Conservation (phyloP, 2,329 filamentous ascomycete species). For the Mycocentrospora acerina region DNA sequence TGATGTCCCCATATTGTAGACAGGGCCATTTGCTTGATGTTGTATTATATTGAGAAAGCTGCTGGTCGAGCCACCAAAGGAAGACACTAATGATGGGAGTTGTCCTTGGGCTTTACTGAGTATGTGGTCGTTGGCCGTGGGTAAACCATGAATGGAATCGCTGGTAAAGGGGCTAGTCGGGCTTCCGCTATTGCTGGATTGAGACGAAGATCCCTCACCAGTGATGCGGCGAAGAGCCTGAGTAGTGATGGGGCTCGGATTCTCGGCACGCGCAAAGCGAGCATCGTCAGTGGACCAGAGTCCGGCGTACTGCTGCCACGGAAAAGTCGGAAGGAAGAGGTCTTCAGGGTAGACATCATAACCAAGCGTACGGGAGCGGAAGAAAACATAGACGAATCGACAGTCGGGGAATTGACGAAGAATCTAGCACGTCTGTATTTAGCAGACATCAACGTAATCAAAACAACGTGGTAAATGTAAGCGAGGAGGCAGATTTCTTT, state of each 20-base stretch:
- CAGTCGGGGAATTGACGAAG: slow-evolving; percentile 41
- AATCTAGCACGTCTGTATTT: slow-evolving; percentile 30
- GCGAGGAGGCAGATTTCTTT: too few relatives aligned
- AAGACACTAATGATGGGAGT: slow-evolving; percentile 13
- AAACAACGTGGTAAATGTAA: not conserved
- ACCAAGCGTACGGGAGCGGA: slow-evolving; percentile 38
- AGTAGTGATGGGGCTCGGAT: slow-evolving; percentile 23
- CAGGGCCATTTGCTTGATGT: slow-evolving; percentile 5
- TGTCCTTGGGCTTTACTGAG: not conserved
- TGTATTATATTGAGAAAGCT: slow-evolving; percentile 4
- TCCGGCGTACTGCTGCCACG: slow-evolving; percentile 42
- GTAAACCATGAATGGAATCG: slow-evolving; percentile 10
- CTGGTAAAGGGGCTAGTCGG: slow-evolving; percentile 18
- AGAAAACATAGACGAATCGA: slow-evolving; percentile 42
- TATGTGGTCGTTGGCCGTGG: slow-evolving; percentile 2
- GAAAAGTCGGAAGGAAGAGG: slow-evolving; percentile 40
- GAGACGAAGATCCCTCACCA: slow-evolving; percentile 22
- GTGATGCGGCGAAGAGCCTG: slow-evolving; percentile 35
- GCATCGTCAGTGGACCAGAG: slow-evolving; percentile 41
- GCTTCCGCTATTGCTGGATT: slow-evolving; percentile 13
- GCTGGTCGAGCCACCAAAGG: slow-evolving; percentile 13
- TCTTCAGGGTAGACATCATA: slow-evolving; percentile 44
- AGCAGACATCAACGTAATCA: slow-evolving; percentile 15
- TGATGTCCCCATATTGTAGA: slow-evolving; percentile 22
- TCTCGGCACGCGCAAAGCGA: slow-evolving; percentile 37